Evolutionary conservation across 2,329 filamentous ascomycete genomes (phyloP), one percentile per base, ranked within the genome.

Genomic region (Colletotrichum nymphaeae): DNA sequence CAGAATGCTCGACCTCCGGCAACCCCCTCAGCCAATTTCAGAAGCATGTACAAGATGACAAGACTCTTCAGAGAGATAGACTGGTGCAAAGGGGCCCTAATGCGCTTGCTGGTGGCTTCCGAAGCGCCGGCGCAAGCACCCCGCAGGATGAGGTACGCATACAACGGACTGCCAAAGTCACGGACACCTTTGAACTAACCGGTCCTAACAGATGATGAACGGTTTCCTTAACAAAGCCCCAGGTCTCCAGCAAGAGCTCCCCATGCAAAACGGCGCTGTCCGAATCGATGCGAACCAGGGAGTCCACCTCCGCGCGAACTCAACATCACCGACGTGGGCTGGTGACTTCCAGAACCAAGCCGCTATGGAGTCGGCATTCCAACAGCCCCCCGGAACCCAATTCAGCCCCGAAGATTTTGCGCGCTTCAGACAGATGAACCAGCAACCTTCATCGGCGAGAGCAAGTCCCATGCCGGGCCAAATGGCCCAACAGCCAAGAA

Each of bases 21-120:
- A 99, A 99, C 84, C 97, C 97, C 71, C 92, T 99, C 79, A 96
- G 94, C 81, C 97, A 98, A 87, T 97, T 99, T 83, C 95, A 95
- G 76, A 99, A 99, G 85, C 95, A 98, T 84, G 94, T 97, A 70
- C 94, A 97, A 81, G 95, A 97, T 88, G 97, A 99, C 86, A 97
- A 95, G 85, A 97, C 94, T 71, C 87, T 98, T 71, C 97, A 98
- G 85, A 90, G 95, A 79, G 97, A 99, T 83, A 91, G 97, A 73
- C 88, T 98, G 74, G 92, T 94, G 73, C 94, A 94, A 75, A 88
- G 93, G 76, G 92, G 91, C 0, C 93, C 94, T 0, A 91, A 89
- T 56, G 92, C 90, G 8, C 86, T 93, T 79, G 88, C 94, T 79
- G 93, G 94, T 81, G 91, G 93, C 78, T 95, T 97, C 87, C 90